Base-by-base conservation (phyloP, 2,329 filamentous ascomycete genomes). In the Epichloe brachyelytri region DNA sequence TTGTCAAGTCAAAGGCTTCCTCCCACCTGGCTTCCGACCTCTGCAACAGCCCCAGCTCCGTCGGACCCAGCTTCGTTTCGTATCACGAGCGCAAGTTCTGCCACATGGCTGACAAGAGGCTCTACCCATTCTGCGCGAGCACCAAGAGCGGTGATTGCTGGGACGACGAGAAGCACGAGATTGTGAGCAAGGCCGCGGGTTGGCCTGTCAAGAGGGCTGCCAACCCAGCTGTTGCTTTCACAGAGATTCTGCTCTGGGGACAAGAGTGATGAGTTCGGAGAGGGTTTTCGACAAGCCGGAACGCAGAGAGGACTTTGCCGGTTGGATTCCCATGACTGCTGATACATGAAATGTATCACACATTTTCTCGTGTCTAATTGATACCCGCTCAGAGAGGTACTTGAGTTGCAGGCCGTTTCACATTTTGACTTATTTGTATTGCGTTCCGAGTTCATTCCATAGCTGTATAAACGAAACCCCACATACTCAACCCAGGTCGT, bases 41-140 rank as follows among this genome's bases (percentile, higher is more conserved):
- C 34, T 58, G 55, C 52, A 43, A 46, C 17, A 52, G 33, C 45
- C 33, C 46, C 37, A 41, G 1, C 54, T 44, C 14, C 3, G 6
- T 48, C 14, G 49, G 49, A 7, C 49, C 49, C 17, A 51, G 46
- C 49, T 55, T 58, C 12, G 52, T 57, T 5, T 58, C 54, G 4
- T 55, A 54, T 48, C 20, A 11, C 4, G 56, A 58, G 39, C n/a
- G 47, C 12, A 56, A 54, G 45, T 57, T 57, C 48, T 58, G 55
- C 48, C 40, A 55, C 54, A 58, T 57, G 56, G 46, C 48, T 15
- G 46, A 38, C 45, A 57, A 57, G 52, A 55, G 46, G 5, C 3
- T 55, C n/a, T 57, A 56, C 39, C 2, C 38, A 0, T 52, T 58
- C 46, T 58, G 56, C 51, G 47, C 46, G 1, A 43, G 48, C 1